Percentiles rank a stretch among this genome's conserved stretches.
Evolutionary conservation across 2,329 filamentous ascomycete species (phyloP).

Genomic region (Cryphonectria parasitica): DNA sequence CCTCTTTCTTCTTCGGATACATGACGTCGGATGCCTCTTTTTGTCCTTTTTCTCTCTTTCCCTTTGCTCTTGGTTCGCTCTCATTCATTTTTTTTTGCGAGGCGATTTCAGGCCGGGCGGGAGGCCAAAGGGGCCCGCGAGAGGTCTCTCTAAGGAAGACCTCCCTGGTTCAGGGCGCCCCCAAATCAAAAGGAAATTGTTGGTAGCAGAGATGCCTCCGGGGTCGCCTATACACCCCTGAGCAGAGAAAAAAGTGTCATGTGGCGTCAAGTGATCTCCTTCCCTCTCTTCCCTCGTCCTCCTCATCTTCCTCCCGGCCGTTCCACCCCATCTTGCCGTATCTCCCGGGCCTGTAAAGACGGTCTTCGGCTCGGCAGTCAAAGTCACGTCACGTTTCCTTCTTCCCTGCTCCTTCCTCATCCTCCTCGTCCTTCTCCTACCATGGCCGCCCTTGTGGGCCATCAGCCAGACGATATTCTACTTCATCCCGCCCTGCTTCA

Average conservation of each 20-base stretch:
- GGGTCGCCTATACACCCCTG: neutral
- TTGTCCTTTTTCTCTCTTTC: neutral
- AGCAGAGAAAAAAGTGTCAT: neutral
- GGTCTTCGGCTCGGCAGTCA: neutral
- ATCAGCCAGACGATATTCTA: conserved; percentile 14
- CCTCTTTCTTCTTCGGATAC: neutral
- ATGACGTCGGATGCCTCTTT: conserved; percentile 8
- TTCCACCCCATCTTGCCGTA: conserved; percentile 4
- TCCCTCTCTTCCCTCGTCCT: neutral
- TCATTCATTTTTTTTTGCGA: neutral
- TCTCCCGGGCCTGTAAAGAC: neutral
- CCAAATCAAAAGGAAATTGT: neutral
- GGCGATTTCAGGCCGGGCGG: neutral
- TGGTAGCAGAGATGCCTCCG: conserved; percentile 4
- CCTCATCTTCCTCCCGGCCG: neutral
- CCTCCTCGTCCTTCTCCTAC: neutral
- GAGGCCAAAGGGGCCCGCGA: neutral
- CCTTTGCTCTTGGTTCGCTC: neutral
- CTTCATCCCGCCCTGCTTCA: neutral
- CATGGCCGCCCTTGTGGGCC: neutral
- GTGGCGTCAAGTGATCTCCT: neutral
- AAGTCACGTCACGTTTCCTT: conserved; percentile 1
- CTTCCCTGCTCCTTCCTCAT: neutral
- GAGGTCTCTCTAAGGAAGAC: neutral
- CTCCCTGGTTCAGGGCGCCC: conserved; percentile 5